Conservation (phyloP, 2,329 filamentous ascomycete genomes). For the Exophiala viscosa region DNA sequence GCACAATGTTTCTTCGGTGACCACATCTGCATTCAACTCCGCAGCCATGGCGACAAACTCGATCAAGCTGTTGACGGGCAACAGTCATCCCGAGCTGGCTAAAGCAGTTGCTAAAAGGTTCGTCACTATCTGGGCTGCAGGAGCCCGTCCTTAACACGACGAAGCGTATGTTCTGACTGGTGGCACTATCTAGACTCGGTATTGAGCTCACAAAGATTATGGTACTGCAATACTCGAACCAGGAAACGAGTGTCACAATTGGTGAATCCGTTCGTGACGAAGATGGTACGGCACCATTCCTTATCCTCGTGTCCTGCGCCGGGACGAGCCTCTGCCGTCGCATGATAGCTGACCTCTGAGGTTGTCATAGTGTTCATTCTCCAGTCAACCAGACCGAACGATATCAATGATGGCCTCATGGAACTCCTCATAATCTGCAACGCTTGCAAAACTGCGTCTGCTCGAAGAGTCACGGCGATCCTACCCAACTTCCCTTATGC, state of each 20-base stretch:
- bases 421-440: conserved; percentile 98
- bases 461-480: conserved; percentile 88
- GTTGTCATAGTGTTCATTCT: conserved; percentile 74
- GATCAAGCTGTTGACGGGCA: conserved; percentile 71
- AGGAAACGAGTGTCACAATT: conserved; percentile 69
- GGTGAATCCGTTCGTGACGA: conserved; percentile 95
- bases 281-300: conserved; percentile 59
- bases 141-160: too few species aligned
- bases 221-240: conserved; percentile 65
- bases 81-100: conserved; percentile 69
- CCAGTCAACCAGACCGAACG: conserved; percentile 79
- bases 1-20: conserved; percentile 24
- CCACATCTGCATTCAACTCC: conserved; percentile 8
- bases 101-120: conserved; percentile 66
- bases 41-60: conserved; percentile 60
- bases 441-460: conserved; percentile 80
- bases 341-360: conserved; percentile 4
- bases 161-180: not conserved
- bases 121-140: conserved; percentile 25
- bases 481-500: conserved; percentile 97
- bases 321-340: too few species aligned
- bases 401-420: conserved; percentile 98
- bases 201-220: conserved; percentile 67
- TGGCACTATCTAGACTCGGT: conserved; percentile 49
- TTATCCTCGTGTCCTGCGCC: not conserved